These are phyloP conservation scores for Penium margaritaceum DNA, from an alignment of 139 green algal species.

Conservation along the genomic window DNA sequence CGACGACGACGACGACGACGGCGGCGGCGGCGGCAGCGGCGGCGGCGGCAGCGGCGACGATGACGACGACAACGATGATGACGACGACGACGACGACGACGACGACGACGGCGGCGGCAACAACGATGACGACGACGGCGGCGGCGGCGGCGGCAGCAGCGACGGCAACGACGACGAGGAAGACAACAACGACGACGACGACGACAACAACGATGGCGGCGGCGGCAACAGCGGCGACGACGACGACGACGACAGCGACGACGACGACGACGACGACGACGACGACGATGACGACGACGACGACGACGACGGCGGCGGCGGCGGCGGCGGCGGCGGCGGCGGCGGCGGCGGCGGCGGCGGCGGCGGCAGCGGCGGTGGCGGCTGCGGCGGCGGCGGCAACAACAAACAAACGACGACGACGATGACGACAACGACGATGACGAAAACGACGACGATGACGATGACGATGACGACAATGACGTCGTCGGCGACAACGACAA, in stretches of 20 bases:
- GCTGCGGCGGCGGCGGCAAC: too few species aligned
- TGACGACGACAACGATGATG: background rate
- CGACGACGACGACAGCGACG: background rate
- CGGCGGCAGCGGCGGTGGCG: too few species aligned
- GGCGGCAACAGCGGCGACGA: background rate
- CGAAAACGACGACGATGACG: too few species aligned
- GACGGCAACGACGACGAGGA: too few species aligned
- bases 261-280: background rate
- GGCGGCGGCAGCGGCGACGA: too few species aligned
- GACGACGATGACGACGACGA: background rate
- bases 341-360: background rate
- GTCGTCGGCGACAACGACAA: too few species aligned
- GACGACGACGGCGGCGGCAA: background rate
- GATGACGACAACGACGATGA: too few species aligned
- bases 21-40: too few species aligned
- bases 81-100: background rate
- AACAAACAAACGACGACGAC: too few species aligned
- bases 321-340: background rate
- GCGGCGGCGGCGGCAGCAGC: background rate
- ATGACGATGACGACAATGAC: too few species aligned
- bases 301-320: background rate
- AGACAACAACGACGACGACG: too few species aligned
- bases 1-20: background rate
- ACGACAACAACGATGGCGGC: background rate
- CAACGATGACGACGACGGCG: background rate